These are phyloP conservation scores for Dactylonectria estremocensis DNA, from an alignment of 2,329 filamentous ascomycete species.

Conservation along the genomic window DNA sequence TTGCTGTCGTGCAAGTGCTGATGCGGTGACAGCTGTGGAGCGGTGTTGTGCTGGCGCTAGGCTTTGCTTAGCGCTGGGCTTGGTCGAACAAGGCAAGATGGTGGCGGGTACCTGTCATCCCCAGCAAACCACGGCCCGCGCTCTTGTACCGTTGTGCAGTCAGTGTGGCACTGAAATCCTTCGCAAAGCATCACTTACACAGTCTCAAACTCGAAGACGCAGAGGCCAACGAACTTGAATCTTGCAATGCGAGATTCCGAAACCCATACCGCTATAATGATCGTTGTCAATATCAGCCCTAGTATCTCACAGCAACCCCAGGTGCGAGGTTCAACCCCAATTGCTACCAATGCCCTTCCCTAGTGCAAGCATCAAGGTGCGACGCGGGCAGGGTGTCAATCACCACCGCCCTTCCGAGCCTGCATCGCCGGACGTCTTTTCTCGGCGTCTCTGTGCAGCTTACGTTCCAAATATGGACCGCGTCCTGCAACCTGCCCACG, in stretches of 20 bases:
- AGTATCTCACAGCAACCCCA: neutral
- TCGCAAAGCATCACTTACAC: neutral
- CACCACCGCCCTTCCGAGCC: neutral
- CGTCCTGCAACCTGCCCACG: conserved; percentile 15
- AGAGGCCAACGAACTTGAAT: neutral
- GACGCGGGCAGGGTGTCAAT: neutral
- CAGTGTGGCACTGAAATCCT: neutral
- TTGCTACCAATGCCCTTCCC: neutral
- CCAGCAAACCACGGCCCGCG: neutral
- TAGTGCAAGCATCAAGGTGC: conserved; percentile 4
- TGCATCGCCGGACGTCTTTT: conserved; percentile 20
- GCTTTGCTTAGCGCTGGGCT: conserved; percentile 2
- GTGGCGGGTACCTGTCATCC: neutral
- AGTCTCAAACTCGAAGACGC: neutral
- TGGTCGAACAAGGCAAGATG: conserved; percentile 10
- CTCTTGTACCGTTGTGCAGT: neutral
- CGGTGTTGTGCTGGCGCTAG: conserved; percentile 6
- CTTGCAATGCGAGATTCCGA: neutral
- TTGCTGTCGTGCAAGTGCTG: conserved; percentile 6
- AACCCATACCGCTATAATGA: neutral
- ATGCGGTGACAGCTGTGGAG: conserved; percentile 26
- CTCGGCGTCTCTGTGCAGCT: conserved; percentile 19
- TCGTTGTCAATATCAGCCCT: conserved; percentile 2
- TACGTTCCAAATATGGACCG: conserved; percentile 19
- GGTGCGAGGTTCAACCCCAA: neutral